Base-by-base conservation (phyloP, 768 basidiomycete species). In the Mrakia gelida region DNA sequence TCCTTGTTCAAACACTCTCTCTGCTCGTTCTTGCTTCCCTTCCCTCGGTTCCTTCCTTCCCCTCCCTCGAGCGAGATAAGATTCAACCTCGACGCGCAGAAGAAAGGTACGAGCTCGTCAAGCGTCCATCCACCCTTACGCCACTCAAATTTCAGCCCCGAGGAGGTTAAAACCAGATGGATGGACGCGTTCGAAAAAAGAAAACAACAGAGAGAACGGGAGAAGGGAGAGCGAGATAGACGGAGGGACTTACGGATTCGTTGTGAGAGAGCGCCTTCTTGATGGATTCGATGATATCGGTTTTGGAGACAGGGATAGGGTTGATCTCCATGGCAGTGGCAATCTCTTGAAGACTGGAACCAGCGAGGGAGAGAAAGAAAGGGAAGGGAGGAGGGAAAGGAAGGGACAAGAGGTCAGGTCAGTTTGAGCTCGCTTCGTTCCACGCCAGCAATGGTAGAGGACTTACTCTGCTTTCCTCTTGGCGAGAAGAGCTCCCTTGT, bases 281-380 rank as follows among this genome's bases (percentile, higher is more conserved):
- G 62, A 75, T 65, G 18, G 11, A 38, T 18, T 65, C 75, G 34
- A 75, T 67, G 28, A 75, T n/a, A 5, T 67, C 63, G 11, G 49
- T 28, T 61, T 65, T 45, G 21, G 65, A 65, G 45, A 23, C 28
- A 23, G 28, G 30, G 26, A 52, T 23, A 0, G 23, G 32, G 63
- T 67, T n/a, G 75, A 75, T 52, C 9, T 16, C 30, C 62, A 75
- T 75, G 1, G 63, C 62, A 30, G 21, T 23, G 6, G 63, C 63
- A 43, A 75, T 75, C 28, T 75, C 75, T 13, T 67, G 45, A 45
- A 75, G 75, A n/a, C 75, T 75, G 75, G 8, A 15, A 6, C 8
- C 8, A 56, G 59, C 32, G 18, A 41, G 7, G 73, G 54, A 61
- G 1, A 32, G 73, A n/a, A 21, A 21, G 18, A 32, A 41, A 62